Conservation (phyloP, 192 early-diverging fungal species). For the Spizellomyces punctatus region DNA sequence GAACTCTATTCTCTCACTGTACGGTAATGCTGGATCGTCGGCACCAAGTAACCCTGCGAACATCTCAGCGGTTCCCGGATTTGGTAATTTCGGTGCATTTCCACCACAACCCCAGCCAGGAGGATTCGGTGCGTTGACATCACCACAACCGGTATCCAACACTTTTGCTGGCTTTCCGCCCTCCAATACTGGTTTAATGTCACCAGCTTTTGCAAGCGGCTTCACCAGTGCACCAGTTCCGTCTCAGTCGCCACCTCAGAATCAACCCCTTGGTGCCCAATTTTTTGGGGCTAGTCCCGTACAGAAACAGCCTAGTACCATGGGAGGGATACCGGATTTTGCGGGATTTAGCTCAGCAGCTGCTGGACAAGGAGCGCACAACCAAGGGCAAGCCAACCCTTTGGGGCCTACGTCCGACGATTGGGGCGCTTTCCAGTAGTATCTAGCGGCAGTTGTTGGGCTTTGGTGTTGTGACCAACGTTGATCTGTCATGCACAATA, state of each 20-base stretch:
- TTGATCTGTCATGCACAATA: no score
- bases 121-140: no score
- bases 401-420: slow-evolving; percentile 8
- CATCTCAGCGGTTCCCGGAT: neutral
- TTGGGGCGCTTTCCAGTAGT: slow-evolving; percentile 48
- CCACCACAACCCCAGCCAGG: neutral
- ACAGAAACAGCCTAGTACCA: neutral
- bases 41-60: neutral
- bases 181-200: no score
- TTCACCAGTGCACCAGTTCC: neutral
- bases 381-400: neutral
- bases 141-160: no score
- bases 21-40: slow-evolving; percentile 15
- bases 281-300: neutral
- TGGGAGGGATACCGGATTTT: slow-evolving; percentile 45
- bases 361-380: slow-evolving; percentile 4
- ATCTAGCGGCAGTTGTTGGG: no score
- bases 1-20: slow-evolving; percentile 45
- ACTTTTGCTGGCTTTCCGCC: no score
- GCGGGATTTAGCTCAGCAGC: slow-evolving; percentile 21
- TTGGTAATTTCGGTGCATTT: slow-evolving; percentile 5
- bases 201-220: no score
- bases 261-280: slow-evolving; percentile 17
- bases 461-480: no score
- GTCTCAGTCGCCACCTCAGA: slow-evolving; percentile 9